Base-by-base conservation (phyloP, 345 rosid genomes). In the Noccaea caerulescens region DNA sequence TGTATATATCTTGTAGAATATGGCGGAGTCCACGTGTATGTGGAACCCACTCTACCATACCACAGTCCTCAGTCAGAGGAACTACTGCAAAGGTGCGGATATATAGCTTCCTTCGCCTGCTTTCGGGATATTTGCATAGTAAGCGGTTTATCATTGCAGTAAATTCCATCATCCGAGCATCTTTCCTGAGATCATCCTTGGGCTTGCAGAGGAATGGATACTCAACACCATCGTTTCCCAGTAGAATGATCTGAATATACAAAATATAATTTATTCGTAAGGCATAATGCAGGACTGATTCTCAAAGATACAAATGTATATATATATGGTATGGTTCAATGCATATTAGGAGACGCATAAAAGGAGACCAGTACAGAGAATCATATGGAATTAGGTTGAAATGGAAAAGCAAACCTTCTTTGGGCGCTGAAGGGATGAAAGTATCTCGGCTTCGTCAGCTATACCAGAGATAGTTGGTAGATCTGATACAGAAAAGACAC, bases 81-180 rank as follows among this genome's bases (percentile, higher is more conserved):
- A 92, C 84, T 69, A 93, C 98, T 51, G 98, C 94, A 79, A 93
- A 93, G 7, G 97, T 91, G 66, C 96, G 91, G 65, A 93, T 83
- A 71, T 93, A 93, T 47, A 93, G 89, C 83, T 91, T 91, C 82
- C 97, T 87, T 57, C 91, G 80, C 60, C 95, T 88, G 79, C 97
- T 93, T 84, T 93, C 98, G 54, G 96, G 96, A 79, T 87, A 91
- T 79, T 91, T 93, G 52, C 93, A 87, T 66, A 93, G 82, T 55
- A 93, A 82, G 51, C 87, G 90, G 77, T 93, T 93, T 81, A 93
- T 93, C 92, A 89, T 93, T 63, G 97, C 98, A 76, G 84, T 93
- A 72, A 93, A 93, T 80, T 93, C 98, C 97, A 93, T 93, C 98
- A 93, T 91, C 63, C 96, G 96, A 50, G 98, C 97, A 87, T 93